These are phyloP conservation scores for Cardamine chenopodiifolia DNA, from an alignment of 345 rosid species.

Conservation along the genomic window DNA sequence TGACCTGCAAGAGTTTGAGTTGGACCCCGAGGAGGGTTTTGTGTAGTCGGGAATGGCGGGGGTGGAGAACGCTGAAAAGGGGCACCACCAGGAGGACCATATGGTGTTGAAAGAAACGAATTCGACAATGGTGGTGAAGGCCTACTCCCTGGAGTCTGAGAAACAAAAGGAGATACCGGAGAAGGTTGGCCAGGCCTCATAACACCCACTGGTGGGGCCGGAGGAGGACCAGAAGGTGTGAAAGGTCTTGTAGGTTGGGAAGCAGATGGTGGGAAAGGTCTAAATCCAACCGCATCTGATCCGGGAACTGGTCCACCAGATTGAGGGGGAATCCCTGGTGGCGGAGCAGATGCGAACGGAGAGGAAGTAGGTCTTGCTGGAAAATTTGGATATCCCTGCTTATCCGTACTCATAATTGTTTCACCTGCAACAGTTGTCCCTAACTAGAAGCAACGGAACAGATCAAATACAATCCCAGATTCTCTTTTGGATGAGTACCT, in stretches of 20 bases:
- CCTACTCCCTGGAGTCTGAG: constrained; percentile 38
- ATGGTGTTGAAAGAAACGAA: constrained; percentile 52
- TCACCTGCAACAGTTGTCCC: constrained; percentile 44
- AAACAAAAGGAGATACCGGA: constrained; percentile 23
- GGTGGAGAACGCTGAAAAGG: constrained; percentile 59
- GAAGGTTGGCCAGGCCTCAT: constrained; percentile 51
- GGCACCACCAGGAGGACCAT: constrained; percentile 55
- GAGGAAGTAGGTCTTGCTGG: constrained; percentile 56
- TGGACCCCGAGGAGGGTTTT: constrained; percentile 57
- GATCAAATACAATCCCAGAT: constrained; percentile 28
- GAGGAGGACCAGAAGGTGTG: constrained; percentile 49
- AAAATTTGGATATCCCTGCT: constrained; percentile 63
- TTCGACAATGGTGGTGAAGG: constrained; percentile 47
- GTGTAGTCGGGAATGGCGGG: constrained; percentile 56
- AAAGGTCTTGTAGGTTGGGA: constrained; percentile 51
- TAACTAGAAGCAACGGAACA: constrained; percentile 7
- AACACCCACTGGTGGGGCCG: constrained; percentile 48
- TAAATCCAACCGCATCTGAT: constrained; percentile 50
- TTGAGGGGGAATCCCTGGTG: constrained; percentile 56
- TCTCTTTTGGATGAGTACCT: constrained; percentile 14
- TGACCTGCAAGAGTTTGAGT: constrained; percentile 60
- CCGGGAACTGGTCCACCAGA: constrained; percentile 58
- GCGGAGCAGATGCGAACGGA: constrained; percentile 71
- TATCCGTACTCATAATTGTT: constrained; percentile 65
- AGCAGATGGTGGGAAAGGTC: constrained; percentile 53